Percentiles rank a stretch among this genome's conserved stretches.
These are phyloP conservation scores for Colletotrichum sp. DNA, from an alignment of 2,329 filamentous ascomycete genomes.

Conservation along the genomic window DNA sequence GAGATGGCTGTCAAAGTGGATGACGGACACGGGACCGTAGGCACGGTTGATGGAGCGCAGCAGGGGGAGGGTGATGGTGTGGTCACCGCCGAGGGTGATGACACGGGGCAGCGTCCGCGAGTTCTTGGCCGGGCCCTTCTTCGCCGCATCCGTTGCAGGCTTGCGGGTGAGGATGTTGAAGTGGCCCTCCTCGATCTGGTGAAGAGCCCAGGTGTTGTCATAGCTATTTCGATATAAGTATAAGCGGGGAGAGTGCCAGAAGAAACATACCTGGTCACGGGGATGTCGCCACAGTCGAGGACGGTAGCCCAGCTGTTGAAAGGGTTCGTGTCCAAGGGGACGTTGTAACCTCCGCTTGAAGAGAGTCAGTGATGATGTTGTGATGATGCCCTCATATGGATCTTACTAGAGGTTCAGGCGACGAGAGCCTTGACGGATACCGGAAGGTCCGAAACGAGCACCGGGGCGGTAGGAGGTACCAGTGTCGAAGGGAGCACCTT, in stretches of 20 bases:
- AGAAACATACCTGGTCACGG: slow-evolving; percentile 74
- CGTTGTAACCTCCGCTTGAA: slow-evolving; percentile 86
- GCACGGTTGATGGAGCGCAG: slow-evolving; percentile 64
- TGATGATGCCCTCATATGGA: slow-evolving; percentile 34
- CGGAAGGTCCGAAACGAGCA: slow-evolving; percentile 82
- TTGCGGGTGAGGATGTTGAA: slow-evolving; percentile 74
- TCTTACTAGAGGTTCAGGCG: slow-evolving; percentile 85
- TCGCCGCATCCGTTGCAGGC: slow-evolving; percentile 71
- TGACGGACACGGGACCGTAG: slow-evolving; percentile 65
- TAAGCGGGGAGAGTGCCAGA: neutral
- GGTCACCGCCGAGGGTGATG: slow-evolving; percentile 75
- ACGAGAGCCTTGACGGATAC: slow-evolving; percentile 85
- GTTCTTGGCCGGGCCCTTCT: slow-evolving; percentile 70
- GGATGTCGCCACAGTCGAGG: slow-evolving; percentile 84
- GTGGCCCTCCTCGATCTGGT: slow-evolving; percentile 87
- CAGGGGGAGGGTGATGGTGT: slow-evolving; percentile 66
- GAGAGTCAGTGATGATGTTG: neutral
- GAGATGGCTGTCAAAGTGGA: slow-evolving; percentile 68
- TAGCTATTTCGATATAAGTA: slow-evolving; percentile 55
- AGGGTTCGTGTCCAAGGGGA: slow-evolving; percentile 78
- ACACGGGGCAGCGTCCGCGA: slow-evolving; percentile 80
- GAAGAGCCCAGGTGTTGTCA: slow-evolving; percentile 81
- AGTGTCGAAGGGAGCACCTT: slow-evolving; percentile 83
- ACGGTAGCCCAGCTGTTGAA: slow-evolving; percentile 84
- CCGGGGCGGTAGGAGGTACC: slow-evolving; percentile 85